phyloP scores from a whole-genome alignment of 1,284 basidiomycete genomes.

The Heterobasidion occidentale region DNA sequence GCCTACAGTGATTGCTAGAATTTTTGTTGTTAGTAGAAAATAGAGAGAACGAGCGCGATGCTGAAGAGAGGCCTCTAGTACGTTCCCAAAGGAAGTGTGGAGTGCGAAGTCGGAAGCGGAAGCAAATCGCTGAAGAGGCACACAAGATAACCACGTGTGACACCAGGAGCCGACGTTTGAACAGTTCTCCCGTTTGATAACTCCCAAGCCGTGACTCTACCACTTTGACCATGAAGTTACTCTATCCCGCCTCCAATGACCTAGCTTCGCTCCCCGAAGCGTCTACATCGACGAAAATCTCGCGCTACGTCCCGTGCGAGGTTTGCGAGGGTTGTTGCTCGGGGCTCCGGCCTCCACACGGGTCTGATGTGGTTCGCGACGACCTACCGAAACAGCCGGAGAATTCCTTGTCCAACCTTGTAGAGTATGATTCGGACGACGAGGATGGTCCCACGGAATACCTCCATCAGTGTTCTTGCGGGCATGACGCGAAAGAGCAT shows the following conservation, averaged over 20 bases:
- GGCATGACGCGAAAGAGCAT: constrained; percentile 64
- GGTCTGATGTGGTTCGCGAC: constrained; percentile 48
- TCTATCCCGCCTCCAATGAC: constrained; percentile 54
- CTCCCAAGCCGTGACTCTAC: neutral
- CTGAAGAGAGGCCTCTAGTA: no score
- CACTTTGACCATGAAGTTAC: constrained; percentile 38
- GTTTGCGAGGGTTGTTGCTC: constrained; percentile 45
- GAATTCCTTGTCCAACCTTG: constrained; percentile 37
- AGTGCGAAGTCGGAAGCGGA: no score
- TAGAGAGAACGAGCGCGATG: no score
- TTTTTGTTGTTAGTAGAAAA: no score
- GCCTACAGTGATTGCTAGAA: no score
- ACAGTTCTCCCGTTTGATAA: neutral
- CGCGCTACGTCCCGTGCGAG: constrained; percentile 62
- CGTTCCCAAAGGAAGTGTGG: no score
- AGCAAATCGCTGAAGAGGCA: no score
- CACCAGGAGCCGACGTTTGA: neutral
- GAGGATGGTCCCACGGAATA: constrained; percentile 37
- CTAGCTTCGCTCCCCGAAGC: constrained; percentile 37
- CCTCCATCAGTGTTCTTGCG: constrained; percentile 66
- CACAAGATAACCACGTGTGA: neutral
- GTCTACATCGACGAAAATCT: constrained; percentile 60
- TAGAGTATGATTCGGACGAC: constrained; percentile 62
- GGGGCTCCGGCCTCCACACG: constrained; percentile 61
- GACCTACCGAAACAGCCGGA: constrained; percentile 31